phyloP scores from a whole-genome alignment of 2,329 filamentous ascomycete genomes.

The Zasmidium citrigriseum region DNA sequence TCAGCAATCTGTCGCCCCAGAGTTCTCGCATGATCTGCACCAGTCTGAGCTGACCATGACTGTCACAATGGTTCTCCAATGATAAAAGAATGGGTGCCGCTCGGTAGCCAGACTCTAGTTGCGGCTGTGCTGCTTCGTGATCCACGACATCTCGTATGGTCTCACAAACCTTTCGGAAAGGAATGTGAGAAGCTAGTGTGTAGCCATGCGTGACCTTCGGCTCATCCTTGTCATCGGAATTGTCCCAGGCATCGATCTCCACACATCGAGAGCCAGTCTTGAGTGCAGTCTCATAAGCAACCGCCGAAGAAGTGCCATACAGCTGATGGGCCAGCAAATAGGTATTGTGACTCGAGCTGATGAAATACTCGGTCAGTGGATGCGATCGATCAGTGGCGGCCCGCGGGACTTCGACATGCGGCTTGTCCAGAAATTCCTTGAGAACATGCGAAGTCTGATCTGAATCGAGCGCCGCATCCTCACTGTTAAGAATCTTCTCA shows the following conservation, averaged over 20 bases:
- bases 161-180: constrained; percentile 66
- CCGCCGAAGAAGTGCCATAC: constrained; percentile 62
- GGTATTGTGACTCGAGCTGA: constrained; percentile 73
- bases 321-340: constrained; percentile 72
- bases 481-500: constrained; percentile 52
- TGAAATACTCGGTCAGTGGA: constrained; percentile 68
- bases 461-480: constrained; percentile 50
- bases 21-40: constrained; percentile 67
- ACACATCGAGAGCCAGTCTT: constrained; percentile 67
- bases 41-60: constrained; percentile 61
- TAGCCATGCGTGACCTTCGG: constrained; percentile 72
- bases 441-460: constrained; percentile 51
- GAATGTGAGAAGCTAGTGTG: constrained; percentile 66
- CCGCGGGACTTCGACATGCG: constrained; percentile 59
- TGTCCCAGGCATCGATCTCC: constrained; percentile 74
- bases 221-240: constrained; percentile 60
- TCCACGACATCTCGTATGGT: constrained; percentile 65
- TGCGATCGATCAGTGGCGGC: constrained; percentile 59
- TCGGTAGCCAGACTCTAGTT: constrained; percentile 40
- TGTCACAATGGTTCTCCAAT: constrained; percentile 67
- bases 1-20: constrained; percentile 62
- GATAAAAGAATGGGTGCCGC: constrained; percentile 64
- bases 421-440: constrained; percentile 54
- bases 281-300: constrained; percentile 65
- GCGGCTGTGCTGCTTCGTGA: constrained; percentile 52